Percentiles rank a stretch among this genome's conserved stretches.
Evolutionary conservation across 140 eudicot genomes (phyloP).

Genomic region (Anethum foeniculum): DNA sequence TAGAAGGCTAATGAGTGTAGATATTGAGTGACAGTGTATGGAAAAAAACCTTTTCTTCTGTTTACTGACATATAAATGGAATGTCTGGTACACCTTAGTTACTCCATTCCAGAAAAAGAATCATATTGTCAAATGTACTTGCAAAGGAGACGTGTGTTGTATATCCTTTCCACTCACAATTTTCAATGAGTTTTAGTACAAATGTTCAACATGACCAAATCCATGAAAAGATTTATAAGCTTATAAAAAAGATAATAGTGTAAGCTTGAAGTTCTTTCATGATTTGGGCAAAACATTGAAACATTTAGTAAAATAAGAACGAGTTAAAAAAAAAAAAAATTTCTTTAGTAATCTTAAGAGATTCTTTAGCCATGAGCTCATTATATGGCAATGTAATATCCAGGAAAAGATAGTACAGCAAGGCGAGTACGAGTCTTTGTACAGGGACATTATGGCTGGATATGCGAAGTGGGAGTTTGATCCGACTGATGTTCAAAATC

Average conservation of each 20-base stretch:
- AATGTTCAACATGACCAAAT: not conserved
- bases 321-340: not conserved
- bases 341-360: not conserved
- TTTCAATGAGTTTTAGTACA: not conserved
- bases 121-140: too few relatives aligned
- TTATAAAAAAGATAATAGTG: not conserved
- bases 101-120: too few relatives aligned
- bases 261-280: not conserved
- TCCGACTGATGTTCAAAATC: slow-evolving; percentile 46
- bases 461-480: slow-evolving; percentile 67
- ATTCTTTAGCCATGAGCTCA: not conserved
- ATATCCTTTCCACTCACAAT: not conserved
- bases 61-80: too few relatives aligned
- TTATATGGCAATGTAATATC: not conserved
- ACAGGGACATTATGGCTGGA: slow-evolving; percentile 48
- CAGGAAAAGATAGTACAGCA: slow-evolving; percentile 59
- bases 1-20: too few relatives aligned
- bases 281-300: not conserved
- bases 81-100: too few relatives aligned
- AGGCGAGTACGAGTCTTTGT: slow-evolving; percentile 52
- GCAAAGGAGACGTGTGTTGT: too few relatives aligned
- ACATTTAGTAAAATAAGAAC: not conserved
- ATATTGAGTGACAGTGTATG: too few relatives aligned
- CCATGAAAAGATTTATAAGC: not conserved
- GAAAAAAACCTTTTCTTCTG: too few relatives aligned